These are phyloP conservation scores for Podaxis sp. DNA, from an alignment of 768 basidiomycete species.

Conservation along the genomic window DNA sequence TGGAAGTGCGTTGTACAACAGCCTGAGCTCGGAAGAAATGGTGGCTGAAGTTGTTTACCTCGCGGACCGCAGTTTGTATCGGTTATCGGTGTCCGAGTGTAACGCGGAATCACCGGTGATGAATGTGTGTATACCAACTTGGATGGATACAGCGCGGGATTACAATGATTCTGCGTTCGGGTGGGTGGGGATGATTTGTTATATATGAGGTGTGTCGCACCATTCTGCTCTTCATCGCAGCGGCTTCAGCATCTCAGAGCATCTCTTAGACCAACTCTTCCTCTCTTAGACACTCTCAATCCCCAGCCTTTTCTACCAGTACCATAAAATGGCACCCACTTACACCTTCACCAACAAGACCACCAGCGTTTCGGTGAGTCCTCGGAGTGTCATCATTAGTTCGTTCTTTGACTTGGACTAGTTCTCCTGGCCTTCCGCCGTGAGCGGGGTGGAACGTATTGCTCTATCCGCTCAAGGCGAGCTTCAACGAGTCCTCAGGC, in stretches of 20 bases:
- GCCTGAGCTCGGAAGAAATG: background rate
- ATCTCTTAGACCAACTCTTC: background rate
- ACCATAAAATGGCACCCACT: slow-evolving; percentile 30
- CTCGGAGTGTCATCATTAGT: background rate
- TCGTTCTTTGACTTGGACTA: slow-evolving; percentile 19
- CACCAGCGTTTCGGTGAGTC: slow-evolving; percentile 33
- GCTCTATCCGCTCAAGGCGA: slow-evolving; percentile 70
- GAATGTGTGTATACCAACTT: background rate
- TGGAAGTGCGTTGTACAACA: background rate
- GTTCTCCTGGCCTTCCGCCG: slow-evolving; percentile 52
- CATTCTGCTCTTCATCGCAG: background rate
- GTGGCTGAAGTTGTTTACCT: background rate
- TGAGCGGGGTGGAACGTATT: slow-evolving; percentile 65
- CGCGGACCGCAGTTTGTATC: background rate
- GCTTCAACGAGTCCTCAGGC: slow-evolving; percentile 27
- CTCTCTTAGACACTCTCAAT: background rate
- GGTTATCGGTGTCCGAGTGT: background rate
- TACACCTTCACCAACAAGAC: slow-evolving; percentile 47
- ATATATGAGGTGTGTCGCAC: background rate
- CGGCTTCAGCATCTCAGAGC: background rate
- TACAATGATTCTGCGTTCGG: background rate
- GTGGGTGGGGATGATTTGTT: background rate
- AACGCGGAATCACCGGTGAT: background rate
- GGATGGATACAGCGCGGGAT: background rate
- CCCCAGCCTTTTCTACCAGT: slow-evolving; percentile 19